phyloP scores from a whole-genome alignment of 768 basidiomycete species.

The Tephrocybe sp. region DNA sequence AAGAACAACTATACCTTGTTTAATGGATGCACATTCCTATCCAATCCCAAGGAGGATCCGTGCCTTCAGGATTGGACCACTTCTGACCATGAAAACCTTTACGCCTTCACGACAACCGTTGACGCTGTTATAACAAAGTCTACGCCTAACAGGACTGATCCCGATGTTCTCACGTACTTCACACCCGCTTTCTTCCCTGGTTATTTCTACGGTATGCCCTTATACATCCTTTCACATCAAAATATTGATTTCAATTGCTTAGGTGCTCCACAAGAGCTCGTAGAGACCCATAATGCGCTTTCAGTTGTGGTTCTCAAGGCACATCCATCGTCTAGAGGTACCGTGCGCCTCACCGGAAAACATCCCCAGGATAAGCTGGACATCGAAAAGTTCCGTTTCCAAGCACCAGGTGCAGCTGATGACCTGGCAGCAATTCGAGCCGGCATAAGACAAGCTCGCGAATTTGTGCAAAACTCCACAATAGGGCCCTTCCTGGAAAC shows the following conservation, averaged over 20 bases:
- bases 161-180: conserved; percentile 26
- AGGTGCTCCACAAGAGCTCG: conserved; percentile 20
- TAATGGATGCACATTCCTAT: conserved; percentile 23
- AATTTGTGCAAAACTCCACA: conserved; percentile 15
- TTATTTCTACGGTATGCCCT: conserved; percentile 21
- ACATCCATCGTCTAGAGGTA: conserved; percentile 27
- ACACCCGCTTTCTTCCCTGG: conserved; percentile 24
- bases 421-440: conserved; percentile 24
- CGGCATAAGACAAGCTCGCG: conserved; percentile 21
- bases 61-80: conserved; percentile 25
- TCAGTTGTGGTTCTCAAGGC: conserved; percentile 24
- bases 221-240: not conserved
- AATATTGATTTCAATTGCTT: not conserved
- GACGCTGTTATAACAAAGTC: conserved; percentile 23
- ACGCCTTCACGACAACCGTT: conserved; percentile 23
- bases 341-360: conserved; percentile 25
- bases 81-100: conserved; percentile 21
- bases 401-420: conserved; percentile 19
- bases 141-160: conserved; percentile 17
- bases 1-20: conserved; percentile 26
- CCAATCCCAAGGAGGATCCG: conserved; percentile 23
- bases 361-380: conserved; percentile 27
- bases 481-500: conserved; percentile 17
- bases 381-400: conserved; percentile 27
- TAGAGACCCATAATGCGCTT: conserved; percentile 21